Percentiles rank a stretch among this genome's conserved stretches.
phyloP scores from a whole-genome alignment of 306 rosid species.

The Prunus mira region DNA sequence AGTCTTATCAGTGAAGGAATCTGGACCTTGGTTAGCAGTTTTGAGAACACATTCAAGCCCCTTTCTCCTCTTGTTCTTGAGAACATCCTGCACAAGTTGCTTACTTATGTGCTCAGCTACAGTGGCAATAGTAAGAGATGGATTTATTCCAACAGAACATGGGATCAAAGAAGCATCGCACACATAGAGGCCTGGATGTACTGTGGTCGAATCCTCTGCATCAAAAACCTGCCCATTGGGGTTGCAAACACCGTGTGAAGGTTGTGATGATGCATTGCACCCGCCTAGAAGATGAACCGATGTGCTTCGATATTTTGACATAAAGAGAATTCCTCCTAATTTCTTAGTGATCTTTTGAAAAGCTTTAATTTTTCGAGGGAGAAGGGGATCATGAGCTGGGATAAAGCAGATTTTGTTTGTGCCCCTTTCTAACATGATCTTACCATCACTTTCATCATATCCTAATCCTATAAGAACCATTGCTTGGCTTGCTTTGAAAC shows the following conservation, averaged over 20 bases:
- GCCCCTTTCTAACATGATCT: conserved; percentile 21
- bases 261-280: conserved; percentile 29
- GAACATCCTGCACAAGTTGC: conserved; percentile 27
- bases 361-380: conserved; percentile 28
- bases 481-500: conserved; percentile 29
- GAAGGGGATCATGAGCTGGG: conserved; percentile 32
- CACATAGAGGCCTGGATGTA: conserved; percentile 28
- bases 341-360: conserved; percentile 32
- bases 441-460: conserved; percentile 30
- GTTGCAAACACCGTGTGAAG: conserved; percentile 34
- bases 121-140: conserved; percentile 33
- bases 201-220: conserved; percentile 3
- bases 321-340: conserved; percentile 34
- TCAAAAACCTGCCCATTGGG: conserved; percentile 35
- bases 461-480: conserved; percentile 32
- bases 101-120: conserved; percentile 31
- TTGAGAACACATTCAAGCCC: neutral
- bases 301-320: conserved; percentile 34
- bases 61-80: conserved; percentile 16
- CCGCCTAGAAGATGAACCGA: conserved; percentile 39
- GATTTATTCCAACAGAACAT: conserved; percentile 36
- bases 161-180: conserved; percentile 42
- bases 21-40: conserved; percentile 3
- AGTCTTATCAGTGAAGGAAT: neutral
- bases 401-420: conserved; percentile 26